Evolutionary conservation across 129 eudicot species (phyloP).

Genomic region (Centella asiatica): DNA sequence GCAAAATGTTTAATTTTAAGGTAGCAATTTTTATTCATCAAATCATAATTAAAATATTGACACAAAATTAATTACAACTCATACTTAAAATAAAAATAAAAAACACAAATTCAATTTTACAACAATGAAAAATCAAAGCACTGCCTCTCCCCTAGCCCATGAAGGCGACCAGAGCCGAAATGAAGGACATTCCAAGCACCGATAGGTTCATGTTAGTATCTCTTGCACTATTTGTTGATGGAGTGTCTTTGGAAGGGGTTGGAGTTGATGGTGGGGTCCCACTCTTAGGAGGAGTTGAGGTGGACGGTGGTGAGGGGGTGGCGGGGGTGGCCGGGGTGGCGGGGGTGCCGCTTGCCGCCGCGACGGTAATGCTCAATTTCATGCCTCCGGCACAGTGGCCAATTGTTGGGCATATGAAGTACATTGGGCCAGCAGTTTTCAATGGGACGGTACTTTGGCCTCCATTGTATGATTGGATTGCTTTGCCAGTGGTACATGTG

Average conservation of each 20-base stretch:
- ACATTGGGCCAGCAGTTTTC: slow-evolving; percentile 17
- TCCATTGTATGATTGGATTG: slow-evolving; percentile 13
- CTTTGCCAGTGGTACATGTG: slow-evolving; percentile 17
- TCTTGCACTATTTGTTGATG: slow-evolving; percentile 11
- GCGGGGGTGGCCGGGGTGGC: neutral
- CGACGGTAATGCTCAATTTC: slow-evolving; percentile 27
- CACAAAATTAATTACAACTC: too few relatives aligned
- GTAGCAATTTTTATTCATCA: too few relatives aligned
- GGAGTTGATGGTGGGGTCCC: slow-evolving; percentile 22
- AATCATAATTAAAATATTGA: too few relatives aligned
- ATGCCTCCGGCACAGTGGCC: slow-evolving; percentile 27
- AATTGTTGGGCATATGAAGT: slow-evolving; percentile 28
- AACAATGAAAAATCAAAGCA: slow-evolving; percentile 20
- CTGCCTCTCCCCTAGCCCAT: slow-evolving; percentile 81
- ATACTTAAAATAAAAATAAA: too few relatives aligned
- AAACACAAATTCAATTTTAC: neutral
- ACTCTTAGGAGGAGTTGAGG: slow-evolving; percentile 13
- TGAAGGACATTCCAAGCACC: slow-evolving; percentile 25
- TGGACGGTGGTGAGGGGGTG: slow-evolving; percentile 1
- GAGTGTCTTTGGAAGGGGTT: neutral
- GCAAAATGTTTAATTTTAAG: too few relatives aligned
- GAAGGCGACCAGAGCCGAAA: slow-evolving; percentile 27
- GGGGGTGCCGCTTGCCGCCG: slow-evolving; percentile 12
- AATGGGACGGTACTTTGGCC: slow-evolving; percentile 26
- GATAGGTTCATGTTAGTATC: slow-evolving; percentile 20